These are phyloP conservation scores for Kodamaea ohmeri DNA, from an alignment of 1,139 yeast genomes.

Conservation along the genomic window DNA sequence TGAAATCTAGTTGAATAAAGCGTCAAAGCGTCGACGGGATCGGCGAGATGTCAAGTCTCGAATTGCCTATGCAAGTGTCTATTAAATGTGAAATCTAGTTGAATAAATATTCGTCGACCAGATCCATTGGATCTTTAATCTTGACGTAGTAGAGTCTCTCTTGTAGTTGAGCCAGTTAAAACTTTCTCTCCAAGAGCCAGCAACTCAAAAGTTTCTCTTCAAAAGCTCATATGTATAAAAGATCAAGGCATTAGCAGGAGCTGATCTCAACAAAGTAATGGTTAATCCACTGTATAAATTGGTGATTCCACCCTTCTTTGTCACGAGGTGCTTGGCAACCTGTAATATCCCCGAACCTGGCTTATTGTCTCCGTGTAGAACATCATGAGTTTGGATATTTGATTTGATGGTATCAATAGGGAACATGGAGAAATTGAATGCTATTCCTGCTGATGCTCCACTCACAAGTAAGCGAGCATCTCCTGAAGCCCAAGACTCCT, in stretches of 20 bases:
- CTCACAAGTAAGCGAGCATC: slow-evolving; percentile 60
- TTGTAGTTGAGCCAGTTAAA: too few relatives aligned
- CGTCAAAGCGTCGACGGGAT: too few relatives aligned
- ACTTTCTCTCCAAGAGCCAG: slow-evolving; percentile 2
- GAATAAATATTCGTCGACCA: too few relatives aligned
- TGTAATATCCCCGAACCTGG: slow-evolving; percentile 8
- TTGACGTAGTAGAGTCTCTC: too few relatives aligned
- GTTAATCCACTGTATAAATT: slow-evolving; percentile 86
- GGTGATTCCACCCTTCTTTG: slow-evolving; percentile 51
- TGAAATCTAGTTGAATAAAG: too few relatives aligned
- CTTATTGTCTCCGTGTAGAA: slow-evolving; percentile 15
- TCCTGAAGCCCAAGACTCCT: slow-evolving; percentile 21
- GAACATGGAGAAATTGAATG: slow-evolving; percentile 74
- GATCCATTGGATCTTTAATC: too few relatives aligned
- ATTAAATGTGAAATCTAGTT: too few relatives aligned
- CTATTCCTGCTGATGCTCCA: slow-evolving; percentile 86
- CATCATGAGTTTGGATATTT: slow-evolving; percentile 69
- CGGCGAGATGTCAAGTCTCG: too few relatives aligned
- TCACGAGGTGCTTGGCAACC: slow-evolving; percentile 30
- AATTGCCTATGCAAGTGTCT: too few relatives aligned
- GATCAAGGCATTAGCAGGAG: slow-evolving; percentile 87
- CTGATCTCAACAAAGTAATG: slow-evolving; percentile 74
- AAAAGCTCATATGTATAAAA: slow-evolving; percentile 75
- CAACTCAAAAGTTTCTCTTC: slow-evolving; percentile 35
- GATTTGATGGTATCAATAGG: slow-evolving; percentile 93